A percentile compares a stretch with the other conserved stretches of the same genome.
phyloP scores from a whole-genome alignment of 1,139 yeast genomes.

The Pichia sp. region DNA sequence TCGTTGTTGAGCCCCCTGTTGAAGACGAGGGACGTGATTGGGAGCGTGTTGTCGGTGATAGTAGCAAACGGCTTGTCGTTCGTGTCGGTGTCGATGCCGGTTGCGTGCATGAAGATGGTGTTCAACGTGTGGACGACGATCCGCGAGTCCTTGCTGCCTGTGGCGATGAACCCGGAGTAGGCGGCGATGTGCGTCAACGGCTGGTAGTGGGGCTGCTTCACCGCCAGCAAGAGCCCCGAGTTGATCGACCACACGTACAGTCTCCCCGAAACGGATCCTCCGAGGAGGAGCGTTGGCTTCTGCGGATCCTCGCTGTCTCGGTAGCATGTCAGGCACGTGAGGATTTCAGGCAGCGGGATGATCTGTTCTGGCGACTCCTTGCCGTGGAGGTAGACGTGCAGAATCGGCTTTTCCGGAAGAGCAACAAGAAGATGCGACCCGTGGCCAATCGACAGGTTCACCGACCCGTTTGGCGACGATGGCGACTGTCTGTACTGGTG shows the following conservation, averaged over 20 bases:
- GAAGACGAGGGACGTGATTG: slow-evolving; percentile 59
- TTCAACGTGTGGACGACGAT: slow-evolving; percentile 67
- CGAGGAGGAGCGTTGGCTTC: slow-evolving; percentile 30
- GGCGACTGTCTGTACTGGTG: slow-evolving; percentile 56
- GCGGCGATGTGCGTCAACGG: slow-evolving; percentile 56
- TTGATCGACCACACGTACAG: slow-evolving; percentile 79
- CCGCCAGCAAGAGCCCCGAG: slow-evolving; percentile 72
- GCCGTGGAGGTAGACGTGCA: slow-evolving; percentile 70
- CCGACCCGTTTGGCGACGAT: slow-evolving; percentile 38
- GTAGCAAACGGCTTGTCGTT: slow-evolving; percentile 42
- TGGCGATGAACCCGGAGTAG: slow-evolving; percentile 62
- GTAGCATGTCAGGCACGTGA: slow-evolving; percentile 48
- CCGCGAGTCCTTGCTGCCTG: slow-evolving; percentile 82
- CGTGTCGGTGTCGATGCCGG: slow-evolving; percentile 25
- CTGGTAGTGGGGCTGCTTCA: slow-evolving; percentile 84
- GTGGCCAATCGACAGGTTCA: slow-evolving; percentile 39
- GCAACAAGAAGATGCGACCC: slow-evolving; percentile 51
- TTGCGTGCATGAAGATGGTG: slow-evolving; percentile 49
- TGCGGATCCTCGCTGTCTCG: slow-evolving; percentile 30
- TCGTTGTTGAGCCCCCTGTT: slow-evolving; percentile 54
- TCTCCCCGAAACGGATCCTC: slow-evolving; percentile 69
- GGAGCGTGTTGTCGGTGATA: slow-evolving; percentile 72
- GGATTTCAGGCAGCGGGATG: slow-evolving; percentile 79
- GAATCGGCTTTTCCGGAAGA: slow-evolving; percentile 62
- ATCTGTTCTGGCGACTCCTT: slow-evolving; percentile 82